phyloP scores from a whole-genome alignment of 495 filamentous ascomycete species.

The Penicillium robsamsonii region DNA sequence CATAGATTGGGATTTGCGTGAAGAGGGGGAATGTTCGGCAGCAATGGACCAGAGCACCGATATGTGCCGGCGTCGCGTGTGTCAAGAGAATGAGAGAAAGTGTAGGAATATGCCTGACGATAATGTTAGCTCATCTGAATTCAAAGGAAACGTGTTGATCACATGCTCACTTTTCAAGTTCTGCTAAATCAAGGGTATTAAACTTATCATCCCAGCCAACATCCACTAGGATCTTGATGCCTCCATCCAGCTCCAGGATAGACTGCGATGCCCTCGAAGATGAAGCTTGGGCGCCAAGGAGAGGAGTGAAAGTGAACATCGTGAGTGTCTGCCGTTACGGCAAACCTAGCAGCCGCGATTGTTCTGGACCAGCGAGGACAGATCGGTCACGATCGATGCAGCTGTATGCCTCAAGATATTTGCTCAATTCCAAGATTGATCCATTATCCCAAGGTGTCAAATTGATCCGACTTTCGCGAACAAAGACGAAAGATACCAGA shows the following conservation, averaged over 20 bases:
- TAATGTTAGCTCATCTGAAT: constrained; percentile 13
- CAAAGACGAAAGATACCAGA: neutral
- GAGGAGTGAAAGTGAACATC: constrained; percentile 95
- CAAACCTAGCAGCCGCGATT: constrained; percentile 1
- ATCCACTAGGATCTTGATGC: constrained; percentile 90
- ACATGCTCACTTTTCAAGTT: constrained; percentile 76
- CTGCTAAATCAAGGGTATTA: constrained; percentile 71
- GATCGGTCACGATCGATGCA: neutral
- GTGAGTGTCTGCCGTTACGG: constrained; percentile 17
- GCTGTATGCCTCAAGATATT: neutral
- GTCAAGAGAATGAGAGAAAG: constrained; percentile 93
- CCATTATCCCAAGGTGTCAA: constrained; percentile 1
- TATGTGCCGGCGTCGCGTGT: constrained; percentile 84
- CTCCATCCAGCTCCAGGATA: constrained; percentile 91
- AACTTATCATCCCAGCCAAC: constrained; percentile 96
- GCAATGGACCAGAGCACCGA: constrained; percentile 93
- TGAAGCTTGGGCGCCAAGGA: constrained; percentile 82
- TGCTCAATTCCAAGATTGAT: neutral
- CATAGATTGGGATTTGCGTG: constrained; percentile 91
- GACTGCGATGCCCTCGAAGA: constrained; percentile 87
- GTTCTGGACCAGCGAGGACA: neutral
- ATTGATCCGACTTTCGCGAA: neutral
- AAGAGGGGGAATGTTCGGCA: constrained; percentile 95
- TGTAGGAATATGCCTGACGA: constrained; percentile 76
- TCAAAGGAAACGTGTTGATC: neutral